Evolutionary conservation across 1,284 basidiomycete species (phyloP), one percentile per base, ranked within the genome.

Genomic region (Sphaerobolus stellatus): DNA sequence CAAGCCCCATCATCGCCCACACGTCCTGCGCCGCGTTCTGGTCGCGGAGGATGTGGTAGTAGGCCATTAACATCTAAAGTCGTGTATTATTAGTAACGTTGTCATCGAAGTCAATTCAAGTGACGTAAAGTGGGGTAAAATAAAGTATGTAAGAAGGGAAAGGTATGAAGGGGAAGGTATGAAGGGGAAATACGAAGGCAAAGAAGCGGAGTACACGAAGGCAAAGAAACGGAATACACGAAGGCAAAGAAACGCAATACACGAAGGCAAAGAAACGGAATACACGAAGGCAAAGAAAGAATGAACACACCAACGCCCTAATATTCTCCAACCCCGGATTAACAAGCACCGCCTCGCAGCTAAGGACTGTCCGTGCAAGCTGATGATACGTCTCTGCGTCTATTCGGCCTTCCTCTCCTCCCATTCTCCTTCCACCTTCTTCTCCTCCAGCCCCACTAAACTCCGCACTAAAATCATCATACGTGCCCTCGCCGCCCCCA

Each of bases 1-100:
- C 77, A 46, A 86, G 65, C 13, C 84, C 82, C 64, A 84, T 78
- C 25, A 80, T 67, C 6, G 76, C 74, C 84, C 83, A 86, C 36
- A 31, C 36, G 29, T 50, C 18, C 40, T 50, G 48, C 3, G 48
- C 22, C 2, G 33, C 48, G 28, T 50, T 50, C 33, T 36, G 36
- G 24, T 50, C 48, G 3, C 33, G 18, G 16, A 50, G 8, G 2
- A 50, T 31, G 31, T 50, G 48, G 18, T 50, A 50, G 48, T 4
- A 50, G 14, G 48, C 48, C 48, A 50, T 50, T 29, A 50, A 27
- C 18, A 24, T 27, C 9, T n/a, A 20, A 22, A 27, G 20, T 29
- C 18, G 13, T 13, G 13, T n/a, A n/a, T n/a, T n/a, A n/a, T n/a
- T 13, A 13, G n/a, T n/a, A n/a, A n/a, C n/a, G n/a, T n/a, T n/a